Evolutionary conservation across 495 filamentous ascomycete species (phyloP).

Genomic region (Talaromyces trachyspermus): DNA sequence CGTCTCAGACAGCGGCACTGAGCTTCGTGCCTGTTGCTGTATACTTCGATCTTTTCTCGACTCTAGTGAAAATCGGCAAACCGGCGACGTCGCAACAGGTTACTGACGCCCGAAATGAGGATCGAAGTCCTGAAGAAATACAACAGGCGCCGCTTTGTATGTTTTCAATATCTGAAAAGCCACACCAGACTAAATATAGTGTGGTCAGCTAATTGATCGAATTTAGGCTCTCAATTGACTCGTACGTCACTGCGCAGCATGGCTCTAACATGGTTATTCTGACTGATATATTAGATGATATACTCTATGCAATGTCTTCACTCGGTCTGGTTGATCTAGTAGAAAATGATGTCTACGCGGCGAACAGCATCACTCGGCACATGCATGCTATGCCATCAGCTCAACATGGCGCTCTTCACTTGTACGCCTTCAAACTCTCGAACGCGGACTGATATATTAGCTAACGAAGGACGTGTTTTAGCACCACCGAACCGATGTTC

Average conservation of each 20-base stretch:
- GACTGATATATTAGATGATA: conserved; percentile 24
- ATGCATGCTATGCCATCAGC: conserved; percentile 27
- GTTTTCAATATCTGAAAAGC: not conserved
- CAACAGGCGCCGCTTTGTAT: conserved; percentile 17
- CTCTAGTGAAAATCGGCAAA: conserved; percentile 16
- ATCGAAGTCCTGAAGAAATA: conserved; percentile 2
- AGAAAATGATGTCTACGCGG: conserved; percentile 18
- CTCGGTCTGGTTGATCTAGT: conserved; percentile 26
- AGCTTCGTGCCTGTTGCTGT: conserved; percentile 32
- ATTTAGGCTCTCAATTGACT: conserved; percentile 15
- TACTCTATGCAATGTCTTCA: conserved; percentile 29
- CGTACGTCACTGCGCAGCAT: conserved; percentile 11
- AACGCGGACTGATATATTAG: too few relatives aligned
- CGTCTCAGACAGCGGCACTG: conserved; percentile 20
- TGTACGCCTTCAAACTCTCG: conserved; percentile 16
- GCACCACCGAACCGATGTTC: conserved; percentile 30
- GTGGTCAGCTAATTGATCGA: not conserved
- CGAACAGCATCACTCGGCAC: conserved; percentile 29
- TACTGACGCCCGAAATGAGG: conserved; percentile 14
- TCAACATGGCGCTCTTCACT: conserved; percentile 32
- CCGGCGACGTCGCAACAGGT: conserved; percentile 21
- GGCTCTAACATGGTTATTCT: conserved; percentile 1
- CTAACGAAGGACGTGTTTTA: conserved; percentile 8
- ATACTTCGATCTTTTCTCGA: conserved; percentile 27
- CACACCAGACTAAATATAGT: not conserved